Evolutionary conservation across 805 yeast species (phyloP), one percentile per base, ranked within the genome.

Genomic region (Hanseniaspora valbyensis): DNA sequence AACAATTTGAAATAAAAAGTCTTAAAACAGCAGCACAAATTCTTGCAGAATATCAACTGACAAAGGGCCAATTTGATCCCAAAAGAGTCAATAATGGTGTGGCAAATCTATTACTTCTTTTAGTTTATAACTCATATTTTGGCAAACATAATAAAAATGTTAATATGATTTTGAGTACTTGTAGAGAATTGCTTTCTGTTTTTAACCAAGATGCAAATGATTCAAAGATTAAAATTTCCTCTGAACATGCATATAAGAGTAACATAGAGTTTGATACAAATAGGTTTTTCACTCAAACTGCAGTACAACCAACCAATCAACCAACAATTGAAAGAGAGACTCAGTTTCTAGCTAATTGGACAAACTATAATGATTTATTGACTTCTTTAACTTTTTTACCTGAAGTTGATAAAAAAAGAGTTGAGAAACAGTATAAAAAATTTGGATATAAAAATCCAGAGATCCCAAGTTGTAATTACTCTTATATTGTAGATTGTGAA

Each of bases 101-200:
- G 12, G 25, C 50, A 18, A 30, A 41, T 13, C 25, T 45, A 18
- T 18, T 45, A 13, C 25, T 38, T 29, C 28, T 45, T 9, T 8
- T 45, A n/a, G 25, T 16, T 7, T 39, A 25, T 30, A 38, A 45
- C 16, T 38, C 44, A 10, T 45, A 45, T 16, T 45, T 45, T 24
- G 50, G 50, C 7, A 38, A 45, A 25, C 43, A 45, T 14, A 45
- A 45, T 28, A 39, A 38, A 24, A 45, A 45, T 38, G 43, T 39
- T 2, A 38, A 29, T 18, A 16, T 38, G 9, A 30, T 38, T 8
- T 30, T 45, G 1, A 33, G 43, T 1, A 30, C 32, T 12, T 45
- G 50, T 5, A 45, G 41, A 33, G 39, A 38, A n/a, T 8, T 45
- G 14, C 19, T 45, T 10, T 45, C 26, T 13, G 6, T 28, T 5